A percentile compares a stretch with the other conserved stretches of the same genome.
phyloP scores from a whole-genome alignment of 805 yeast species.

The Candida patagonica region DNA sequence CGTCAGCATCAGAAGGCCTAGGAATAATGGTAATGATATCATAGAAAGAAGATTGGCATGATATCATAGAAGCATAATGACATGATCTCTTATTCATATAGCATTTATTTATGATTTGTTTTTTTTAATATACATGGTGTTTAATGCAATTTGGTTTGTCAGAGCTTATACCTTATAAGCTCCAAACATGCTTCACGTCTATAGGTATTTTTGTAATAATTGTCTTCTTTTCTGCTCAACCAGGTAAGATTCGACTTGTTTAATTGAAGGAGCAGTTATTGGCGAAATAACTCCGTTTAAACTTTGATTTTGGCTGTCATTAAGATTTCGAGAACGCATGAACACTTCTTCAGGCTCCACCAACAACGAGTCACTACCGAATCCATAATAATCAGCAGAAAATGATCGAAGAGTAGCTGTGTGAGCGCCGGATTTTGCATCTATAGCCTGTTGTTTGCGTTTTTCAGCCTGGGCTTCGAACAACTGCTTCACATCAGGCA shows the following conservation, averaged over 20 bases:
- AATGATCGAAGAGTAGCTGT: slow-evolving; percentile 12
- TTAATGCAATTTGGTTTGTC: too few relatives aligned
- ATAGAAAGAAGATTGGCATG: too few relatives aligned
- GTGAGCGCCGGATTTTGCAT: slow-evolving; percentile 6
- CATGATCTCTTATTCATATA: too few relatives aligned
- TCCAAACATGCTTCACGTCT: too few relatives aligned
- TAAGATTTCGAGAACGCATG: neutral
- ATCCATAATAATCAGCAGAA: slow-evolving; percentile 25
- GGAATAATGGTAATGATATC: too few relatives aligned
- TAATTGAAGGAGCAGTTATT: slow-evolving; percentile 15
- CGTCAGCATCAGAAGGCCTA: too few relatives aligned
- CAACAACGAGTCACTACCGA: slow-evolving; percentile 19
- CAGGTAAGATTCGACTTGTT: slow-evolving; percentile 22
- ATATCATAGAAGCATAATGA: too few relatives aligned
- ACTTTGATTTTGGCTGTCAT: neutral
- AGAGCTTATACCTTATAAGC: too few relatives aligned
- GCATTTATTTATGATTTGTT: too few relatives aligned
- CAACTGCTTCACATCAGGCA: slow-evolving; percentile 58
- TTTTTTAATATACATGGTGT: too few relatives aligned
- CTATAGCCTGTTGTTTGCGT: slow-evolving; percentile 9
- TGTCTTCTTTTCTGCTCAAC: slow-evolving; percentile 15
- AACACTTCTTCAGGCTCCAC: slow-evolving; percentile 16
- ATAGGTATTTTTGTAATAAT: slow-evolving; percentile 12
- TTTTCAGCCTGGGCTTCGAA: slow-evolving; percentile 30
- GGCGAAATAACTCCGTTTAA: neutral